Base-by-base conservation (phyloP, 1,139 yeast genomes). In the Scheffersomyces cryptocercus region DNA sequence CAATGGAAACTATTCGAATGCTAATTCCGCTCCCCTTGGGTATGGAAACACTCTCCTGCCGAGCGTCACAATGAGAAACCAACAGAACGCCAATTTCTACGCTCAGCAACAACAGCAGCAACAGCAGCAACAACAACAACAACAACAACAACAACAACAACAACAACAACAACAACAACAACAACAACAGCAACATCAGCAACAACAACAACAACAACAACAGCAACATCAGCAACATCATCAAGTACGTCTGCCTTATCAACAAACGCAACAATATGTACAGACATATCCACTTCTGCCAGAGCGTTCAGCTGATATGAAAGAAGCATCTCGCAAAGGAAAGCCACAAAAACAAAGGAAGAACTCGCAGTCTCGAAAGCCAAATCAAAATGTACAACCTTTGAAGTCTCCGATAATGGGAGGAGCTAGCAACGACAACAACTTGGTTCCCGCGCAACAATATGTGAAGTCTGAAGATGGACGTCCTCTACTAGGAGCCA, bases 401-500 rank as follows among this genome's bases (percentile, higher is more conserved):
- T 31, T 31, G 35, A 31, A 31, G n/a, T 31, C 35, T 5, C 35
- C 35, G 5, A 31, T 31, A 4, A 20, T 20, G 8, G 35, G 36
- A 14, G 28, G 9, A 5, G 24, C 11, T n/a, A 13, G 47, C 7
- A 43, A 39, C 12, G 49, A 49, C 35, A 47, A 44, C 42, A 56
- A 58, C 37, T 56, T 74, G 37, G 71, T 75, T 15, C 70, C 80
- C 4, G 77, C 75, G 0, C 79, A 74, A 48, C 79, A 75, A 43
- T 64, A 71, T 35, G 70, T 70, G 15, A 70, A 68, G 43, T 62
- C 70, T 3, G 85, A 80, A 38, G 84, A 81, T 56, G 84, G 83
- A 2, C 69, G 85, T 39, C 91, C 91, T 4, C 68, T 84, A 29
- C 65, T 88, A 12, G 97, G 96, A 0, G 90, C 93, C 2, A 88